Evolutionary conservation across 768 basidiomycete genomes (phyloP), one percentile per base, ranked within the genome.

Genomic region (Kwoniella pini): DNA sequence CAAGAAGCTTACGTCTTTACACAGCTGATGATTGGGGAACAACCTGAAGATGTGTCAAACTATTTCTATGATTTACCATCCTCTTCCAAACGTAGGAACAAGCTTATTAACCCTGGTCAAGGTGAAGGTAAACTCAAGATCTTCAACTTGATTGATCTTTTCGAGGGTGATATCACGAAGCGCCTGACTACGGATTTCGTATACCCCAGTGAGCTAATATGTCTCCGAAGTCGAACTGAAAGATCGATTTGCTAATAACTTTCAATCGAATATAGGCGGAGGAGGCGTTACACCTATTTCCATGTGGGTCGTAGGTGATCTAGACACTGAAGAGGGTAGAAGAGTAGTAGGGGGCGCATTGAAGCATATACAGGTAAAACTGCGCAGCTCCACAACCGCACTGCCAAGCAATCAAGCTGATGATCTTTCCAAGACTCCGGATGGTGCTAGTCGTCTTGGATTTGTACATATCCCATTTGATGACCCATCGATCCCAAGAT

Each of bases 61-160:
- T 92, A 89, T 79, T 98, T 97, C 80, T 97, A 95, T 72, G 91
- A 95, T 69, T 83, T 93, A 5, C 89, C 93, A 0, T 84, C 84
- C 0, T 86, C 90, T 0, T 81, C 82, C 40, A 80, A 82, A 56
- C 83, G 87, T 11, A 80, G 96, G n/a, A 97, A 91, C 77, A 81
- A 79, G 26, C 85, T 88, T 71, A 86, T 97, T 54, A 85, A 86
- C 69, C 85, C 87, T 0, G 79, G 79, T 13, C 66, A 81, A 3
- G 81, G 79, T 31, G 70, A 82, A 2, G 81, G 81, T 17, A 79
- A 80, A 36, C 72, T 89, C 11, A 81, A 80, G 26, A 79, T 90
- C 24, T 75, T 84, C 59, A 85, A 84, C 65, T 71, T 90, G 10
- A 81, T 82, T 0, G 84, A 86, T 11, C 62, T 88, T 1, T 83